Evolutionary conservation across 768 basidiomycete genomes (phyloP).

Genomic region (Trametes elegans): DNA sequence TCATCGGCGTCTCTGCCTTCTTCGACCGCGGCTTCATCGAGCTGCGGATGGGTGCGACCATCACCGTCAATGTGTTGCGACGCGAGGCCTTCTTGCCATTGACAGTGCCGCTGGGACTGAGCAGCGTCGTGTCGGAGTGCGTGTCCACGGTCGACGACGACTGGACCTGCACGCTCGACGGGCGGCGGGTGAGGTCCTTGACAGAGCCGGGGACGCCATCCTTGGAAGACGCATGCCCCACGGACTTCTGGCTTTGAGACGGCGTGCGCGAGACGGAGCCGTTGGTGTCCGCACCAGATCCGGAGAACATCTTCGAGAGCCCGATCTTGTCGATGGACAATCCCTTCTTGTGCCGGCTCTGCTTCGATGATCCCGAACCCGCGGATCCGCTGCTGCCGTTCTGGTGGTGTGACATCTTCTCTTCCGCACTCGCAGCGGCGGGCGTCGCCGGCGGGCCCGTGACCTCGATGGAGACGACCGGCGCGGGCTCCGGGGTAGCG

Average conservation of each 20-base stretch:
- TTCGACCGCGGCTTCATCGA: slow-evolving; percentile 39
- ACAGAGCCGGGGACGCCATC: slow-evolving; percentile 26
- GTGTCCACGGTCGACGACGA: slow-evolving; percentile 20
- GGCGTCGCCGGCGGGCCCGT: slow-evolving; percentile 32
- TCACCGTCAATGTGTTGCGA: slow-evolving; percentile 83
- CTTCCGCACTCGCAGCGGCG: slow-evolving; percentile 15
- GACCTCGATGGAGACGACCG: slow-evolving; percentile 33
- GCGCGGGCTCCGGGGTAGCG: slow-evolving; percentile 19
- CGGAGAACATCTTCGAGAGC: slow-evolving; percentile 67
- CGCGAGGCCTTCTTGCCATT: slow-evolving; percentile 53
- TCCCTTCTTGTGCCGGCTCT: slow-evolving; percentile 61
- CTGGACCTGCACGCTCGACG: slow-evolving; percentile 33
- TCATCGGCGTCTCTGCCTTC: slow-evolving; percentile 30
- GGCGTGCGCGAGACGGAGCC: slow-evolving; percentile 41
- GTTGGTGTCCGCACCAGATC: slow-evolving; percentile 33
- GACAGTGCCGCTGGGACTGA: slow-evolving; percentile 35
- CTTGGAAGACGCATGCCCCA: slow-evolving; percentile 21
- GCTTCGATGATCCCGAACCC: slow-evolving; percentile 31
- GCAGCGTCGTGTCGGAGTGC: slow-evolving; percentile 29
- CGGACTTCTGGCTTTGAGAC: slow-evolving; percentile 36
- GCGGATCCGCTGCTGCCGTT: slow-evolving; percentile 23
- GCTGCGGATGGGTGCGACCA: slow-evolving; percentile 75
- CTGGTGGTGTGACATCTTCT: slow-evolving; percentile 19
- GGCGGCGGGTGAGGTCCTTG: slow-evolving; percentile 25
- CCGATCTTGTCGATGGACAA: slow-evolving; percentile 80